Base-by-base conservation (phyloP, 768 basidiomycete genomes). In the Boletus rex-veris region DNA sequence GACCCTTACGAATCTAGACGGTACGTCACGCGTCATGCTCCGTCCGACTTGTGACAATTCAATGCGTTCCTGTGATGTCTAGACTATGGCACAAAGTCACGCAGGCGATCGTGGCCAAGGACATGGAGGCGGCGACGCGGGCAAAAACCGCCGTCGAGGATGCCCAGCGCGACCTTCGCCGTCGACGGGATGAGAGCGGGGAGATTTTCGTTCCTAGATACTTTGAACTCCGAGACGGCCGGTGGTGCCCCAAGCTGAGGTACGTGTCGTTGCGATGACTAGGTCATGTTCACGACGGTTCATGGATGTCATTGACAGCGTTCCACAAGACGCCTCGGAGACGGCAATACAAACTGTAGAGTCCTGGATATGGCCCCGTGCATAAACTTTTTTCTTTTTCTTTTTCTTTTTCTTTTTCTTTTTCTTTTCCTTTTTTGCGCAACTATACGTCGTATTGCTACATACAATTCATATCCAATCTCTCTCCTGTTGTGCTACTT, bases 131-230 rank as follows among this genome's bases (percentile, higher is more conserved):
- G 11, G 97, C 97, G 21, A 97, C 94, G 5, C 81, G 81, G 26
- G 91, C 92, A 45, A 99, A 99, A 77, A 82, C 83, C 3, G 78
- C 79, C 12, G 90, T 99, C 1, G 97, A 99, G 74, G 93, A 96
- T 58, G 84, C 84, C 24, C 95, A 98, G 73, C 79, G 97, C 45
- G 93, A 97, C 62, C 71, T 80, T 51, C 83, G 91, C 37, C 82
- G 79, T 64, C 73, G 74, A 67, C 77, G 88, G 56, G 94, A 95
- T 54, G 89, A 88, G 63, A 80, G 69, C 18, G 90, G 90, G 6
- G 76, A 81, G 58, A 73, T 73, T 47, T 85, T 89, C 62, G 73
- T 79, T n/a, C 83, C 90, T 44, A 78, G 87, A 60, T 98, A 87
- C 75, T 99, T 99, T 72, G 80, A 83, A 68, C 73, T 80, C 61